A percentile compares a stretch with the other conserved stretches of the same genome.
Conservation (phyloP, 2,329 filamentous ascomycete species). For the Colletotrichum euphorbiae region DNA sequence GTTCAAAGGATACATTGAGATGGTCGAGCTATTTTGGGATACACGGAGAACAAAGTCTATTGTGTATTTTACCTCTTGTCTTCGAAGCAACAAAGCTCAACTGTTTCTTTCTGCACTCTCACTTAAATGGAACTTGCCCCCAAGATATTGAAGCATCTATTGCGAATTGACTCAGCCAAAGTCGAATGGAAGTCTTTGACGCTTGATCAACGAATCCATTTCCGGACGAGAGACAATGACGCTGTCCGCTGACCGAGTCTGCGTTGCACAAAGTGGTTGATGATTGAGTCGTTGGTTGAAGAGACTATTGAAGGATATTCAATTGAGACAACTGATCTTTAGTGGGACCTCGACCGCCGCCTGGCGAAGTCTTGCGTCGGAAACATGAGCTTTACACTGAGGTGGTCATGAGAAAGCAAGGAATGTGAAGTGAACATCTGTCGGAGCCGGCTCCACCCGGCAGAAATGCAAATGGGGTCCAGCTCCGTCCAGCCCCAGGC, state of each 20-base stretch:
- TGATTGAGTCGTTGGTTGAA: neutral
- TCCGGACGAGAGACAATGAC: slow-evolving; percentile 1
- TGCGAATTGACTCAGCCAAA: neutral
- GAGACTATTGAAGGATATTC: neutral
- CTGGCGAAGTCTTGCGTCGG: neutral
- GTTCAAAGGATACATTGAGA: neutral
- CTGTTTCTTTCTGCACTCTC: neutral
- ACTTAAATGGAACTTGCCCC: neutral
- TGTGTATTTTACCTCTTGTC: neutral
- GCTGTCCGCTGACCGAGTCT: neutral
- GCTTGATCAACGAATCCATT: neutral
- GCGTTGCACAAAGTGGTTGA: neutral
- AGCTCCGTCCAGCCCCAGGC: slow-evolving; percentile 19
- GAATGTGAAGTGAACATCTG: neutral
- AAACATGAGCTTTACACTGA: neutral
- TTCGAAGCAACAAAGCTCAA: neutral
- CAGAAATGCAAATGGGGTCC: slow-evolving; percentile 23
- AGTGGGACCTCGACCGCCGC: neutral
- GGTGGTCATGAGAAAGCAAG: neutral
- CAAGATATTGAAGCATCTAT: neutral
- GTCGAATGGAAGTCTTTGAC: neutral
- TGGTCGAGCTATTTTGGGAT: neutral
- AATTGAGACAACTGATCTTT: neutral
- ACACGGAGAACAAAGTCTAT: neutral
- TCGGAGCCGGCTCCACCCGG: slow-evolving; percentile 24